Base-by-base conservation (phyloP, 176 grass and related monocot species). In the Carex littledalei region DNA sequence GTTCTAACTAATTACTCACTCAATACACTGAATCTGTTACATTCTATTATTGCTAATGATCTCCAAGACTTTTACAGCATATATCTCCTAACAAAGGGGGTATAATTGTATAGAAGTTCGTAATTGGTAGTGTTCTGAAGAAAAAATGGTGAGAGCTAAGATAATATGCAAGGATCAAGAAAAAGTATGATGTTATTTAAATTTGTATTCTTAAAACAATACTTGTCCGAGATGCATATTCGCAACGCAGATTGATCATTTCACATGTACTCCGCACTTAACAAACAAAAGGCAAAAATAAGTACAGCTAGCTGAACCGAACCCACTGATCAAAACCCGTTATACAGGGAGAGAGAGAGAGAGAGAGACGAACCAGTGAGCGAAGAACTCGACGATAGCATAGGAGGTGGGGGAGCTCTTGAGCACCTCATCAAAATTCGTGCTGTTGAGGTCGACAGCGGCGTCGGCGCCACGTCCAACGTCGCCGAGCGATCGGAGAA, bases 351-450 rank as follows among this genome's bases (percentile, higher is more conserved):
- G 12, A 82, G n/a, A 49, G 75, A 68, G 4, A 16, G 31, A 73
- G 9, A 14, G 60, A 41, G 55, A 8, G 13, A 31, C 86, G 14
- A 16, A 99, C 96, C 93, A 99, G 90, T 93, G 83, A 52, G 96
- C 96, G 88, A 95, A 99, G 96, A 99, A 99, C 91, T 99, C 96
- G 85, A 99, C 96, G 84, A 95, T 90, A 70, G 96, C 93, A 39
- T 92, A 95, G 63, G 86, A 81, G 69, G 92, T 90, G 62, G 85
- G 85, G 13, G 96, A 76, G 59, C 81, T 84, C 67, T 89, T 89
- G 35, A 99, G 90, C 76, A 91, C 84, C 60, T 85, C 84, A 49
- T 89, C 87, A 79, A 99, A 99, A 81, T 66, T 93, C 80, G 90
- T 89, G 59, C 72, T 82, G 88, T 99, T 93, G 83, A 98, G 93